Conservation (phyloP, 345 rosid genomes). For the Brassica nigra region DNA sequence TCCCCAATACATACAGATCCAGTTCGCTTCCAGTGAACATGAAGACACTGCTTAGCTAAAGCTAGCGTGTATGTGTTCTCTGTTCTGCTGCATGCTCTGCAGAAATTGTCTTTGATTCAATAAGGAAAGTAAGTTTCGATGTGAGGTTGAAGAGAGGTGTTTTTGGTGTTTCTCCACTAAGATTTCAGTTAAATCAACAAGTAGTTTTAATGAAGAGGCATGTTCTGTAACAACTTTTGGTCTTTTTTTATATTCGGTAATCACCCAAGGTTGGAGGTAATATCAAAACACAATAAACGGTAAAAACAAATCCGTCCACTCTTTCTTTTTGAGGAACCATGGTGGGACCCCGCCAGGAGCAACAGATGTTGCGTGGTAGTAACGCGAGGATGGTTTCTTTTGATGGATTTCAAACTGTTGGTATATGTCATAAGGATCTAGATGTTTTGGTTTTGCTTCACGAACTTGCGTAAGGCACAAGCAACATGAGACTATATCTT, state of each 20-base stretch:
- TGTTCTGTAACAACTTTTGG: neutral
- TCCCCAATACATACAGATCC: neutral
- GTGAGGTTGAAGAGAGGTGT: too few species aligned
- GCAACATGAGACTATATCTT: conserved; percentile 36
- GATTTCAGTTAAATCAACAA: neutral
- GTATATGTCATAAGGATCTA: conserved; percentile 43
- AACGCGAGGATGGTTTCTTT: neutral
- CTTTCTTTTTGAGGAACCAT: conserved; percentile 43
- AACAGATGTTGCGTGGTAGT: conserved; percentile 49
- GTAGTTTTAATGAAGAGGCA: neutral
- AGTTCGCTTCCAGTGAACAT: neutral
- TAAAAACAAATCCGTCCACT: too few species aligned
- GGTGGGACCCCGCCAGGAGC: conserved; percentile 54
- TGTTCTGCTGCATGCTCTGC: neutral
- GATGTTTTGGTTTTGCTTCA: conserved; percentile 40
- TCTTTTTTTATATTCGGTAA: too few species aligned
- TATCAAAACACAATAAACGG: too few species aligned
- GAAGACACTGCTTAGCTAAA: neutral
- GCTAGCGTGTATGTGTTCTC: too few species aligned
- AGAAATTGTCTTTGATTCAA: neutral
- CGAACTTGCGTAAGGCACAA: conserved; percentile 29
- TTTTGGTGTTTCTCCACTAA: too few species aligned
- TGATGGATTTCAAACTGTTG: conserved; percentile 46
- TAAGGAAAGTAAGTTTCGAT: too few species aligned
- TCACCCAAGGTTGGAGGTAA: too few species aligned